phyloP scores from a whole-genome alignment of 139 green algal species.

The Closterium sp. region DNA sequence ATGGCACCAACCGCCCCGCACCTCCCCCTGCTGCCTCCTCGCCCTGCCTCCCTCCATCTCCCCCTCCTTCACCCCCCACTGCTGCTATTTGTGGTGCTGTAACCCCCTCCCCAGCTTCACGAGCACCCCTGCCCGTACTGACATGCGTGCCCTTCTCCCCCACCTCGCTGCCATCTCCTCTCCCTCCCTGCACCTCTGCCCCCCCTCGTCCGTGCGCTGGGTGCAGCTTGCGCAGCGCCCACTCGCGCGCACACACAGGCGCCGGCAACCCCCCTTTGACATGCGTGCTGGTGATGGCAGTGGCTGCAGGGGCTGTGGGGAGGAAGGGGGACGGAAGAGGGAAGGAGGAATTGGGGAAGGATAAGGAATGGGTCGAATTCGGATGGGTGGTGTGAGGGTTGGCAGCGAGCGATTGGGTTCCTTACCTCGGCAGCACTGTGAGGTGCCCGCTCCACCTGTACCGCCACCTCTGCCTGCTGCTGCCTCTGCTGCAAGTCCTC shows the following conservation, averaged over 20 bases:
- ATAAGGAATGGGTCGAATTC: neutral
- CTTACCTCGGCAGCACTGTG: neutral
- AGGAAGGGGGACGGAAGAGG: neutral
- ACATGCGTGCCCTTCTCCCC: neutral
- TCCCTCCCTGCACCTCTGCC: neutral
- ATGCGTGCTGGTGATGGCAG: neutral
- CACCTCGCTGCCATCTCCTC: neutral
- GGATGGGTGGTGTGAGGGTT: neutral
- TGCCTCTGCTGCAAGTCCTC: neutral
- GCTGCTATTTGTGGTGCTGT: neutral
- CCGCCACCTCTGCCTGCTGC: neutral
- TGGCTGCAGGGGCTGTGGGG: neutral
- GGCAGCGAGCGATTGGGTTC: neutral
- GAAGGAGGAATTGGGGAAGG: neutral
- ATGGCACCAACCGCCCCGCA: neutral
- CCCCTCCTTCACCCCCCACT: neutral
- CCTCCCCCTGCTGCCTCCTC: neutral
- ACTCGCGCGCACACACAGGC: neutral
- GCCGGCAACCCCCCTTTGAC: neutral
- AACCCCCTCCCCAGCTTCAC: neutral
- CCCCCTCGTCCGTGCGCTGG: neutral
- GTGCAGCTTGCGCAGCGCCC: neutral
- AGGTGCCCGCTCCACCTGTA: neutral
- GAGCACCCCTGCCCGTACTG: too few species aligned
- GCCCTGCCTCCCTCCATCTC: neutral